Evolutionary conservation across 768 basidiomycete genomes (phyloP).

Genomic region (Rhodotorula graminis): DNA sequence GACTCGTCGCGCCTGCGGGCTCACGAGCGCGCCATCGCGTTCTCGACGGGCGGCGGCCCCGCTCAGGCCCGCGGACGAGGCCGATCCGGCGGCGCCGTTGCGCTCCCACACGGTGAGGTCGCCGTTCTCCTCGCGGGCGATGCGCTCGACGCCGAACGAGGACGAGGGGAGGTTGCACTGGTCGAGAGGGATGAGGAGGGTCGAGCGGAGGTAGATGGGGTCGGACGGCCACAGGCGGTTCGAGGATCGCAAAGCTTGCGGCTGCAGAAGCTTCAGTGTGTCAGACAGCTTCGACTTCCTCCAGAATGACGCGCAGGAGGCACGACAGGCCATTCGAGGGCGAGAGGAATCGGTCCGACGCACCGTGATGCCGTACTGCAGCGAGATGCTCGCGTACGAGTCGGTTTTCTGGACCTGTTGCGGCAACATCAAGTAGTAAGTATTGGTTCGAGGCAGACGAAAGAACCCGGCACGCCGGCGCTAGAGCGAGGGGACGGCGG

Average conservation of each 20-base stretch:
- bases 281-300: not conserved
- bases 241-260: conserved; percentile 69
- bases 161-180: conserved; percentile 40
- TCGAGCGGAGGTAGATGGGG: conserved; percentile 77
- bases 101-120: conserved; percentile 26
- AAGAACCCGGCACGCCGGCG: too few relatives aligned
- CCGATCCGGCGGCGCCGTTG: not conserved
- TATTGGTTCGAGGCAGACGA: too few relatives aligned
- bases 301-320: not conserved
- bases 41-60: not conserved
- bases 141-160: conserved; percentile 24
- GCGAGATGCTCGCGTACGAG: conserved; percentile 76
- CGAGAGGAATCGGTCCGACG: not conserved
- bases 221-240: conserved; percentile 95
- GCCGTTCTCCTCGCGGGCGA: conserved; percentile 29
- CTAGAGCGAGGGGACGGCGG: too few relatives aligned
- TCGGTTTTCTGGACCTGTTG: conserved; percentile 67
- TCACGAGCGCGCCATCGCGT: not conserved
- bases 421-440: too few relatives aligned
- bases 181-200: conserved; percentile 68
- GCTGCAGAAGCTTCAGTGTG: conserved; percentile 38
- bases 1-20: conserved; percentile 5
- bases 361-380: conserved; percentile 81
- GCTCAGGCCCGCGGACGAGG: not conserved
- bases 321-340: not conserved